Evolutionary conservation across 768 basidiomycete species (phyloP).

Genomic region (Mycena albidolilacea): DNA sequence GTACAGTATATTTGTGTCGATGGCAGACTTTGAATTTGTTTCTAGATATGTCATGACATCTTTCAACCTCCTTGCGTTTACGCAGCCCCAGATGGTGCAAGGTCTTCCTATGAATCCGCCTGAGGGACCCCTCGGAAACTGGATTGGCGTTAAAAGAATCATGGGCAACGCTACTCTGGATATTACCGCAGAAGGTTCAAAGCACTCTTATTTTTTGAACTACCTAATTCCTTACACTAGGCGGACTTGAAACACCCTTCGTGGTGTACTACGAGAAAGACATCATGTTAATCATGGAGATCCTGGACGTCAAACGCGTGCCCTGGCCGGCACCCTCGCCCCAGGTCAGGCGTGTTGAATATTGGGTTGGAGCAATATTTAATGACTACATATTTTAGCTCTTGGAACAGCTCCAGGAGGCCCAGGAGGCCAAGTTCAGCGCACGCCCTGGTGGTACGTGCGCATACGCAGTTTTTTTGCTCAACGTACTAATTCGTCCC

Average conservation of each 20-base stretch:
- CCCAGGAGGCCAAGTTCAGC: constrained; percentile 40
- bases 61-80: constrained; percentile 40
- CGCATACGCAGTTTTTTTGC: background rate
- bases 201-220: background rate
- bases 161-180: constrained; percentile 41
- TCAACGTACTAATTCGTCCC: background rate
- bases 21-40: background rate
- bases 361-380: background rate
- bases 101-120: constrained; percentile 29
- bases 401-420: constrained; percentile 28
- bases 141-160: constrained; percentile 41
- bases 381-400: constrained; percentile 18
- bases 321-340: constrained; percentile 39
- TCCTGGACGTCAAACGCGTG: constrained; percentile 40
- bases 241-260: constrained; percentile 33
- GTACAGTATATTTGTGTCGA: background rate
- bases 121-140: constrained; percentile 26
- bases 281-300: constrained; percentile 37
- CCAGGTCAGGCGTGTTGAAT: constrained; percentile 22
- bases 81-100: constrained; percentile 35
- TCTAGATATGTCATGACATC: constrained; percentile 41
- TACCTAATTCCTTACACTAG: background rate
- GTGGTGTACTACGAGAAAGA: constrained; percentile 28
- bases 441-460: constrained; percentile 29
- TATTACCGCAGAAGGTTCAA: constrained; percentile 40